These are phyloP conservation scores for Phytopythium mirpurense DNA, from an alignment of 352 stramenopile genomes.

Conservation along the genomic window DNA sequence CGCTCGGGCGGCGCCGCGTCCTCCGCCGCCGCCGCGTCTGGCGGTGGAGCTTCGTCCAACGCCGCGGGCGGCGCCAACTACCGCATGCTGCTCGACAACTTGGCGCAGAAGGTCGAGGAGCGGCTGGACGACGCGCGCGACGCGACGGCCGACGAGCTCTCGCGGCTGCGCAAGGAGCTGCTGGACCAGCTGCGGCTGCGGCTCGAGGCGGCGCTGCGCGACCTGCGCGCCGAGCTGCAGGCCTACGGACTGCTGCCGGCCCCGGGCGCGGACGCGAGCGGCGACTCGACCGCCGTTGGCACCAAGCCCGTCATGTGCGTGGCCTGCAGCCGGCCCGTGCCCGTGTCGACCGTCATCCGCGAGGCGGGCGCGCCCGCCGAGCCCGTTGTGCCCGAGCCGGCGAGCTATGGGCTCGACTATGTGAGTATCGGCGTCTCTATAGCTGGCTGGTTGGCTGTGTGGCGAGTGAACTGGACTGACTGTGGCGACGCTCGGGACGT, in stretches of 20 bases:
- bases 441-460: neutral
- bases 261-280: conserved; percentile 20
- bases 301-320: conserved; percentile 83
- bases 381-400: conserved; percentile 16
- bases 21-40: neutral
- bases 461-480: too few species aligned
- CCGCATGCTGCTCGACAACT: conserved; percentile 62
- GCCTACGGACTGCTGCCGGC: conserved; percentile 18
- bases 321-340: conserved; percentile 69
- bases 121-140: conserved; percentile 58
- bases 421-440: conserved; percentile 7
- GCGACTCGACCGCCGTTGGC: conserved; percentile 69
- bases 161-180: conserved; percentile 56
- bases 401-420: conserved; percentile 15
- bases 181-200: conserved; percentile 53
- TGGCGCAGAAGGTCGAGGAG: conserved; percentile 68
- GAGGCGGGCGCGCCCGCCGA: conserved; percentile 46
- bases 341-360: conserved; percentile 46
- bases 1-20: conserved; percentile 2
- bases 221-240: conserved; percentile 63
- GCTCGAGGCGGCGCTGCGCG: conserved; percentile 50
- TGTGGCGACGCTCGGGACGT: too few species aligned
- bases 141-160: conserved; percentile 55
- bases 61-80: conserved; percentile 60
- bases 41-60: conserved; percentile 12